Percentiles rank a stretch among this genome's conserved stretches.
Evolutionary conservation across 495 filamentous ascomycete species (phyloP).

Genomic region (Lasiosphaeria hispida): DNA sequence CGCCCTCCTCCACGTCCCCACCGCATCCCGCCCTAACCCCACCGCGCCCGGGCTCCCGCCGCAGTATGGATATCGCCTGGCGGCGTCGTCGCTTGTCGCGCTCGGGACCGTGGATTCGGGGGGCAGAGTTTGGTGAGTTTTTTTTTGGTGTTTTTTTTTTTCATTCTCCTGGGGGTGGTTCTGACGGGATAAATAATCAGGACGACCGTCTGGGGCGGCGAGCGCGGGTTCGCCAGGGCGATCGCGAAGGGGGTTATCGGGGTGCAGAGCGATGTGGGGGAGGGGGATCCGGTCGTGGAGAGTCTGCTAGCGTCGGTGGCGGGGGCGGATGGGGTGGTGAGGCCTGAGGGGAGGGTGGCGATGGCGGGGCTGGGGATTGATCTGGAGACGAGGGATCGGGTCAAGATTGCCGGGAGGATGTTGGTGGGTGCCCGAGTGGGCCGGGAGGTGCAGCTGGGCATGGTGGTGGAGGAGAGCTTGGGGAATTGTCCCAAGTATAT

Average conservation of each 20-base stretch:
- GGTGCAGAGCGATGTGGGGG: slow-evolving; percentile 57
- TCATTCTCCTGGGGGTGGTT: no score
- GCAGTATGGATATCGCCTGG: slow-evolving; percentile 52
- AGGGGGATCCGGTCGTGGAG: slow-evolving; percentile 62
- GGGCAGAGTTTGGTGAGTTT: slow-evolving; percentile 54
- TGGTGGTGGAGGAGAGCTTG: slow-evolving; percentile 66
- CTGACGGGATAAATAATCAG: no score
- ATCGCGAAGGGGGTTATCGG: slow-evolving; percentile 58
- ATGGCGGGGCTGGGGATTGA: slow-evolving; percentile 66
- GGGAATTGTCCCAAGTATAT: slow-evolving; percentile 85
- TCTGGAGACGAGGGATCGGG: slow-evolving; percentile 59
- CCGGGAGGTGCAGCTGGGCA: slow-evolving; percentile 60
- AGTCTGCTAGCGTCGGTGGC: slow-evolving; percentile 43
- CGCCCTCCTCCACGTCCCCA: slow-evolving; percentile 31
- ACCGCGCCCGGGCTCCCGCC: slow-evolving; percentile 56
- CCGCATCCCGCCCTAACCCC: slow-evolving; percentile 52
- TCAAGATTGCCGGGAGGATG: slow-evolving; percentile 67
- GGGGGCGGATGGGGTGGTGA: slow-evolving; percentile 30
- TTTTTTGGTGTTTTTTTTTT: no score
- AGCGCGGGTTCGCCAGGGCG: slow-evolving; percentile 60
- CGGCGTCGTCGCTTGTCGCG: slow-evolving; percentile 61
- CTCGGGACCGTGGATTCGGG: slow-evolving; percentile 65
- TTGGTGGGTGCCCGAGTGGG: slow-evolving; percentile 49
- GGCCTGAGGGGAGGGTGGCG: slow-evolving; percentile 34
- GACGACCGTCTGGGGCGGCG: slow-evolving; percentile 73